Evolutionary conservation across 164 flowering plant genomes (phyloP), one percentile per base, ranked within the genome.

Genomic region (Litsea cubeba): DNA sequence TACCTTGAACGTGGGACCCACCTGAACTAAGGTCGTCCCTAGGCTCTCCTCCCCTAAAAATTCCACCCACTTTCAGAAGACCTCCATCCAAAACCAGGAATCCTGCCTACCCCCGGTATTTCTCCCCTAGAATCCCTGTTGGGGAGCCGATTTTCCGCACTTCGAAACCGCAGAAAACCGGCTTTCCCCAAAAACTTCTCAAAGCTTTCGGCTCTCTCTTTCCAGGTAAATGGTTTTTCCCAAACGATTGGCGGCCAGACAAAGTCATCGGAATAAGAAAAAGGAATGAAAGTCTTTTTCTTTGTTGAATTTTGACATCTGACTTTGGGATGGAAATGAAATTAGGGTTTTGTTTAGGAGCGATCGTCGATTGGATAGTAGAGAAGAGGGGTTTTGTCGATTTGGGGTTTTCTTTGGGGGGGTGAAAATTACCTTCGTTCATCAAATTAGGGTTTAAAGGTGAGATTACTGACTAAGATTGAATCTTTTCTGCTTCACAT

Each of bases 121-220:
- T n/a, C 68, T 12, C 50, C 20, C 50, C n/a, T 4, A 46, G 64
- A 17, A 63, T 63, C 69, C 24, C 54, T 65, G 60, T 65, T 68
- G 68, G 75, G 46, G 63, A 72, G 50, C 75, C 20, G 68, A 23
- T 46, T 57, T 72, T 35, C 30, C 32, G 58, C 72, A 12, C 72
- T 51, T 62, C 32, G 58, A 54, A 3, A 54, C 54, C 51, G 20
- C 54, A 40, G 68, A 18, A 46, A 62, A 62, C 57, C 68, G 75
- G 75, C 64, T 72, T 62, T 22, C 74, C 50, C 63, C 22, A 28
- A 71, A 71, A 50, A 15, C 63, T 8, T 8, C 40, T 26, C 40
- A 30, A 30, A 3, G 11, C 57, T 18, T n/a, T n/a, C 3, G 32
- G 7, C 18, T 17, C 11, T 20, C 14, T 60, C 7, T 6, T 32